Evolutionary conservation across 768 basidiomycete genomes (phyloP).

Genomic region (Mycena filopes): DNA sequence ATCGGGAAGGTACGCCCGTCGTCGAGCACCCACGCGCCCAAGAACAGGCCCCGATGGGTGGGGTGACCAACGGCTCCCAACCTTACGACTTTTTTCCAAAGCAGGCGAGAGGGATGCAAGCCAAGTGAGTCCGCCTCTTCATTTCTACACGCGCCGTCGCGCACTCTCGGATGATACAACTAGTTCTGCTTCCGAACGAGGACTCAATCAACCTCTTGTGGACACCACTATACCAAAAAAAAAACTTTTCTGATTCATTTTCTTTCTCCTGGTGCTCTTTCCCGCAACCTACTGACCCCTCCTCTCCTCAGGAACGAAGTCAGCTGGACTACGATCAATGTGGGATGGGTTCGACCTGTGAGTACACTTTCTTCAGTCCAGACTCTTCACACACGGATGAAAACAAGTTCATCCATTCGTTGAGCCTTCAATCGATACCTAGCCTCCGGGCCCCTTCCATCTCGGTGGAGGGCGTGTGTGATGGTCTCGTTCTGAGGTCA

Average conservation of each 20-base stretch:
- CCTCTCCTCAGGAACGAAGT: not conserved
- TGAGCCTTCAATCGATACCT: constrained; percentile 19
- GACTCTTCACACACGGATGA: constrained; percentile 11
- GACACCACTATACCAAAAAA: constrained; percentile 23
- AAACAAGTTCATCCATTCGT: constrained; percentile 31
- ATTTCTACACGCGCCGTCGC: not conserved
- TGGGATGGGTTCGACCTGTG: not conserved
- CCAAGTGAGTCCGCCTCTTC: constrained; percentile 2
- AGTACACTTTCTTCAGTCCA: not conserved
- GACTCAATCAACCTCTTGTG: constrained; percentile 32
- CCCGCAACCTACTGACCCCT: not conserved
- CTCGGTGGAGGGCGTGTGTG: constrained; percentile 15
- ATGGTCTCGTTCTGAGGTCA: constrained; percentile 24
- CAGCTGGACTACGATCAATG: not conserved
- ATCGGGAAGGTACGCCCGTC: too few relatives aligned
- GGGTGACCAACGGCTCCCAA: too few relatives aligned
- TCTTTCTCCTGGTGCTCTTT: not conserved
- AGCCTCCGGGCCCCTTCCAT: constrained; percentile 9
- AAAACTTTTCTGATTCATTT: constrained; percentile 22
- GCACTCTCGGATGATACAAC: constrained; percentile 22
- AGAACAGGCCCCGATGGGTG: too few relatives aligned
- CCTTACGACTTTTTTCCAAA: too few relatives aligned
- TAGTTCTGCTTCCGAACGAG: constrained; percentile 34
- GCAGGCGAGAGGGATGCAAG: too few relatives aligned
- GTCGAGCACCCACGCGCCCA: too few relatives aligned